A percentile compares a stretch with the other conserved stretches of the same genome.
Conservation (phyloP, 2,329 filamentous ascomycete species). For the Sodiomyces alkalinus region DNA sequence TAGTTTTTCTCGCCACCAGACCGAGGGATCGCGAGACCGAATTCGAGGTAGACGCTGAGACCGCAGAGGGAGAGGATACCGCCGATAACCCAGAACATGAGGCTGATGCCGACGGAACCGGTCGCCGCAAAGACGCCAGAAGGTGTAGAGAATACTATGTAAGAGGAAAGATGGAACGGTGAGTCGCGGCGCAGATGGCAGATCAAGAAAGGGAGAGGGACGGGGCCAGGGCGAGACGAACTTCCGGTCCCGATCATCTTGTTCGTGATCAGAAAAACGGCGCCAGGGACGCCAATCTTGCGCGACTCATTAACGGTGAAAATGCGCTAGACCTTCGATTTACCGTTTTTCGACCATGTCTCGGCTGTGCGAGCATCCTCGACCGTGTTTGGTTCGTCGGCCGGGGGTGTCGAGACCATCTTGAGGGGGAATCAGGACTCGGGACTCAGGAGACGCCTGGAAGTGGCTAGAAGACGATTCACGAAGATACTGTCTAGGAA, state of each 20-base stretch:
- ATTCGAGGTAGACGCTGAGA: constrained; percentile 47
- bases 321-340: too few relatives aligned
- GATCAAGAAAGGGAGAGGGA: background rate
- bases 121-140: constrained; percentile 36
- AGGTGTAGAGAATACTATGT: constrained; percentile 36
- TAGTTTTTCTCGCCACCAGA: constrained; percentile 54
- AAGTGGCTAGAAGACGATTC: too few relatives aligned
- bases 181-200: background rate
- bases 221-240: constrained; percentile 14
- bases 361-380: too few relatives aligned
- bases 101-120: constrained; percentile 31
- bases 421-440: too few relatives aligned
- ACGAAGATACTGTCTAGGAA: too few relatives aligned
- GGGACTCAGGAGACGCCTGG: too few relatives aligned
- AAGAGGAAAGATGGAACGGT: background rate
- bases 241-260: constrained; percentile 45
- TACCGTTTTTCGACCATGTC: too few relatives aligned
- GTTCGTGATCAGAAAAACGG: constrained; percentile 39
- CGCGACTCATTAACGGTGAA: constrained; percentile 25
- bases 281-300: constrained; percentile 36
- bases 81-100: constrained; percentile 17
- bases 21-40: constrained; percentile 44
- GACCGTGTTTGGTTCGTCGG: too few relatives aligned
- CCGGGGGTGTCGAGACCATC: too few relatives aligned
- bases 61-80: constrained; percentile 42